Evolutionary conservation across 2,329 filamentous ascomycete species (phyloP).

Genomic region (Helotiales sp.): DNA sequence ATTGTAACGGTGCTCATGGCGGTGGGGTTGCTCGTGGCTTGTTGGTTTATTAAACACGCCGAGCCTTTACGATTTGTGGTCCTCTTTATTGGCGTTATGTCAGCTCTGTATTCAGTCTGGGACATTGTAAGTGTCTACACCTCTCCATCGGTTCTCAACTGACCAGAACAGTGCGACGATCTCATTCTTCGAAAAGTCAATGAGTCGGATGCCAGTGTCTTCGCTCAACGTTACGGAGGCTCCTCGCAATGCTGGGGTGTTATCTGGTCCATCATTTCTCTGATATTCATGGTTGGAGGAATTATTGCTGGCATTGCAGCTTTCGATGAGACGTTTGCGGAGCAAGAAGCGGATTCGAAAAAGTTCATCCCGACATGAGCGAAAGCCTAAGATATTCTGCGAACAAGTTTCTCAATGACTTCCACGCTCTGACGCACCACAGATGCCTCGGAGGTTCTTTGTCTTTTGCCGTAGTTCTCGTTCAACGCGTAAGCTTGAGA

Average conservation of each 20-base stretch:
- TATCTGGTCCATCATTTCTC: slow-evolving; percentile 75
- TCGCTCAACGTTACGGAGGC: slow-evolving; percentile 77
- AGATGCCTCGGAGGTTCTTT: no score
- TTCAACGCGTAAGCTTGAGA: no score
- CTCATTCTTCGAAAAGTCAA: slow-evolving; percentile 82
- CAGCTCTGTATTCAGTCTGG: slow-evolving; percentile 79
- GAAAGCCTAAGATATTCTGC: background rate
- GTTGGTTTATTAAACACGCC: slow-evolving; percentile 81
- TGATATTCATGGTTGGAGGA: slow-evolving; percentile 72
- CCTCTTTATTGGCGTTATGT: slow-evolving; percentile 85
- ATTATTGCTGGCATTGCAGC: slow-evolving; percentile 80
- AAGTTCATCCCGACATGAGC: slow-evolving; percentile 57
- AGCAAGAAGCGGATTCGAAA: slow-evolving; percentile 72
- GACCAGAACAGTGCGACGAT: slow-evolving; percentile 67
- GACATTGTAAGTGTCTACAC: slow-evolving; percentile 63
- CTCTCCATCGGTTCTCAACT: background rate
- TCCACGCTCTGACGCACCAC: no score
- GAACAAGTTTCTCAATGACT: background rate
- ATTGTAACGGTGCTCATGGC: slow-evolving; percentile 72
- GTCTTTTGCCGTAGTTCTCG: background rate
- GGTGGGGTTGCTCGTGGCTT: slow-evolving; percentile 72
- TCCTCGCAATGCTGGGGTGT: slow-evolving; percentile 83
- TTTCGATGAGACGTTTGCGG: slow-evolving; percentile 70
- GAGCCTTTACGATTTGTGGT: slow-evolving; percentile 76
- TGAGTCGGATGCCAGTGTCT: slow-evolving; percentile 78